Evolutionary conservation across 352 stramenopile genomes (phyloP), one percentile per base, ranked within the genome.

Genomic region (Blastocystis sp.): DNA sequence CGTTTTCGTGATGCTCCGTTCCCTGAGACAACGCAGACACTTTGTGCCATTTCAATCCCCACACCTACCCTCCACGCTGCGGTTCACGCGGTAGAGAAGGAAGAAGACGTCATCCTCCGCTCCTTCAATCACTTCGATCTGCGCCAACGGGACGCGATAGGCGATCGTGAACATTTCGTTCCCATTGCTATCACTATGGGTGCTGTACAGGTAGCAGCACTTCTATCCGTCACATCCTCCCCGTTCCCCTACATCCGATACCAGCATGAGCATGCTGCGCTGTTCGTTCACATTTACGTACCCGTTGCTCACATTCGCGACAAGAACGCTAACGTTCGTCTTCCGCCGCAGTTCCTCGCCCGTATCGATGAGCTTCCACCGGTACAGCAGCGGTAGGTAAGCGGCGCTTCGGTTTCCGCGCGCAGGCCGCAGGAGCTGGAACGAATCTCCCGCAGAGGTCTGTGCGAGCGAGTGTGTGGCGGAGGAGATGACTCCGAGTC

Each of bases 301-400:
- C 21, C 69, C 48, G 29, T 34, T 81, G 46, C 69, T 81, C 1
- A 81, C 18, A 51, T 81, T 81, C 69, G 63, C 21, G 4, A 81
- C 69, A 27, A 63, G 44, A 18, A 81, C 32, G 18, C 24, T 44
- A 4, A 27, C 34, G 40, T 54, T 81, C 27, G 48, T 49, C 7
- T 51, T 48, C 44, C 61, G 48, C 36, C 3, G 18, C 36, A 81
- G 53, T 29, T 32, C 38, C 53, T 81, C 69, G 14, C 46, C 48
- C 18, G 34, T 29, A 42, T 81, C 69, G 53, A 81, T 81, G 18
- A 81, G 69, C 34, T 81, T 81, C 69, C 69, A 81, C 36, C 56
- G 44, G 40, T 81, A 81, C 3, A 81, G 53, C 14, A 81, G 51
- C 36, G 44, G 69, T 24, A 64, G n/a, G 46, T 81, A 81, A 16